Conservation (phyloP, 2,329 filamentous ascomycete species). For the Zymoseptoria passerinii region DNA sequence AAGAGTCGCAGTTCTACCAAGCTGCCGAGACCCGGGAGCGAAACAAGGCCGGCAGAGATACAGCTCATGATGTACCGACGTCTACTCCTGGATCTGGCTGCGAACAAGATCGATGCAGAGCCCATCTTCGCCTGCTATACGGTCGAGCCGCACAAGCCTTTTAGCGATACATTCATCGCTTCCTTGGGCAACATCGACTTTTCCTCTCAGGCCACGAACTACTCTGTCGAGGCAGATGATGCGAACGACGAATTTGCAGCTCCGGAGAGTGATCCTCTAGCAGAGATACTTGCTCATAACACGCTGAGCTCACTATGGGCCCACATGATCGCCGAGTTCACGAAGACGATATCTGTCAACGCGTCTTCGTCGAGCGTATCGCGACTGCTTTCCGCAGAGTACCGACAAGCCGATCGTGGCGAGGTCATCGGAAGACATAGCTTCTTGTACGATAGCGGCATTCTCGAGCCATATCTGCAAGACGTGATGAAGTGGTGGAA, state of each 20-base stretch:
- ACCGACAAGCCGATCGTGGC: slow-evolving; percentile 41
- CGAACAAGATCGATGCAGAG: slow-evolving; percentile 60
- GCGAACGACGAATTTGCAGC: slow-evolving; percentile 1
- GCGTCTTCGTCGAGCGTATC: slow-evolving; percentile 37
- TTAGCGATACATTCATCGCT: slow-evolving; percentile 72
- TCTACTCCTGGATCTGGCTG: slow-evolving; percentile 68
- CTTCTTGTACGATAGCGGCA: slow-evolving; percentile 57
- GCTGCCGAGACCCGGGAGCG: slow-evolving; percentile 55
- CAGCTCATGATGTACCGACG: slow-evolving; percentile 87
- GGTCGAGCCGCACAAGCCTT: slow-evolving; percentile 55
- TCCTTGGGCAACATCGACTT: slow-evolving; percentile 58
- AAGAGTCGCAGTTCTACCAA: slow-evolving; percentile 68
- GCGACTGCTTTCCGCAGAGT: slow-evolving; percentile 50
- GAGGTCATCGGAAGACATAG: slow-evolving; percentile 49
- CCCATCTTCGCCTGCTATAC: slow-evolving; percentile 63
- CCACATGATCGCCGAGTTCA: slow-evolving; percentile 55
- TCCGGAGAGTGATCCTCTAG: slow-evolving; percentile 33
- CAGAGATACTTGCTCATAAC: slow-evolving; percentile 50
- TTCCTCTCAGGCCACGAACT: not conserved
- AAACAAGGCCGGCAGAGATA: slow-evolving; percentile 67
- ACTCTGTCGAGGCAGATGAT: slow-evolving; percentile 35
- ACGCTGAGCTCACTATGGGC: slow-evolving; percentile 53
- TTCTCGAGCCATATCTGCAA: slow-evolving; percentile 57
- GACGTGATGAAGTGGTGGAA: slow-evolving; percentile 82
- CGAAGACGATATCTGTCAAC: slow-evolving; percentile 35